A percentile compares a stretch with the other conserved stretches of the same genome.
Conservation (phyloP, 208 protist genomes). For the Leishmania gerbilli region DNA sequence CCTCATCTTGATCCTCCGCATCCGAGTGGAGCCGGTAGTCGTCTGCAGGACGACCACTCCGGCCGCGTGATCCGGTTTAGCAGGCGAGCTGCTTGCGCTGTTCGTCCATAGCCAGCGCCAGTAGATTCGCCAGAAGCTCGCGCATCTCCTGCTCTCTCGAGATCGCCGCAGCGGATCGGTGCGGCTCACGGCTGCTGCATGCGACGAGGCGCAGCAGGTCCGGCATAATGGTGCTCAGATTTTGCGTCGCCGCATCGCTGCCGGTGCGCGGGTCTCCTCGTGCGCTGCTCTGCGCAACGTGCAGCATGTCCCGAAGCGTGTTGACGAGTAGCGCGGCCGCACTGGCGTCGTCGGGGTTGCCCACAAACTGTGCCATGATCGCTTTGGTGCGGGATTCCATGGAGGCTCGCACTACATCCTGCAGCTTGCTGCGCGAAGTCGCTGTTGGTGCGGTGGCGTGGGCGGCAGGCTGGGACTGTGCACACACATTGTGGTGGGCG, state of each 20-base stretch:
- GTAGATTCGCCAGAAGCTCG: constrained; percentile 13
- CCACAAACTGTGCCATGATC: constrained; percentile 45
- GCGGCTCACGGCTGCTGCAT: constrained; percentile 13
- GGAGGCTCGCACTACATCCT: constrained; percentile 47
- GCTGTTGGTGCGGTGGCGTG: constrained; percentile 4
- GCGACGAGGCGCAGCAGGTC: constrained; percentile 33
- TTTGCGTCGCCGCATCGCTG: neutral
- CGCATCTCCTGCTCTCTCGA: constrained; percentile 21
- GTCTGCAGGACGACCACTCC: neutral
- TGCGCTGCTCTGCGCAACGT: constrained; percentile 18
- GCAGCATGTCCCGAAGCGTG: constrained; percentile 31
- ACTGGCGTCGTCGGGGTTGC: constrained; percentile 40
- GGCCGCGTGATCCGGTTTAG: neutral
- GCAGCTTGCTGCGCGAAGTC: constrained; percentile 38
- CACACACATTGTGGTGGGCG: neutral
- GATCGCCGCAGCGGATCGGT: constrained; percentile 13
- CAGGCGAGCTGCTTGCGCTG: neutral
- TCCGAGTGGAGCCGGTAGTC: neutral
- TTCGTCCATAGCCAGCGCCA: constrained; percentile 6
- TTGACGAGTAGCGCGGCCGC: constrained; percentile 35
- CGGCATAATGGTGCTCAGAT: constrained; percentile 12
- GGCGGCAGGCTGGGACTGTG: neutral
- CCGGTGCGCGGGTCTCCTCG: neutral
- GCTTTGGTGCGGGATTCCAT: constrained; percentile 50
- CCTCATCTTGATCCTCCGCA: neutral